Percentiles rank a stretch among this genome's conserved stretches.
These are phyloP conservation scores for Naegleria lovaniensis DNA, from an alignment of 208 protist genomes.

Conservation along the genomic window DNA sequence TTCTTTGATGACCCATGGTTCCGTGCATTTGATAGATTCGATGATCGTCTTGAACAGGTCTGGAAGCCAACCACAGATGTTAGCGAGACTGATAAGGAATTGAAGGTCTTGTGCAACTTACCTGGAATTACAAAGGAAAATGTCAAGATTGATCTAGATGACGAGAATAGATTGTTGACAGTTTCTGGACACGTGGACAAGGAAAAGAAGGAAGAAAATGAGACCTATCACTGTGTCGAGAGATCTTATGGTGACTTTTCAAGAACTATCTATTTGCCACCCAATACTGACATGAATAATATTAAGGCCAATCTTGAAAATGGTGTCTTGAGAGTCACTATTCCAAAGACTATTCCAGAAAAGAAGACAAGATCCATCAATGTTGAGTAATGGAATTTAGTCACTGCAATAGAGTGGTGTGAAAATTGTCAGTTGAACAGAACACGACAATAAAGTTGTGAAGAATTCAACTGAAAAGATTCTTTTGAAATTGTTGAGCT, in stretches of 20 bases:
- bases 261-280: background rate
- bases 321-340: background rate
- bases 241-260: background rate
- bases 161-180: background rate
- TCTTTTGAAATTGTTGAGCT: no score
- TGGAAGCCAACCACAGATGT: background rate
- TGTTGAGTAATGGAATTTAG: no score
- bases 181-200: background rate
- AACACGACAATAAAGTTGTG: no score
- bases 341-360: background rate
- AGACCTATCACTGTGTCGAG: background rate
- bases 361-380: no score
- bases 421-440: no score
- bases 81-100: background rate
- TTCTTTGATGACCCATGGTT: no score
- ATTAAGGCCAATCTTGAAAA: background rate
- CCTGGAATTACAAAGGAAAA: background rate
- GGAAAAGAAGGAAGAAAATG: background rate
- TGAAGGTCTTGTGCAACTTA: background rate
- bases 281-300: background rate
- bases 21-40: no score
- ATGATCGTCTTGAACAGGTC: no score
- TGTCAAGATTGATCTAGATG: background rate
- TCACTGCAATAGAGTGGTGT: no score
- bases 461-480: no score